Conservation (phyloP, 768 basidiomycete species). For the Rhizopogon rudus region DNA sequence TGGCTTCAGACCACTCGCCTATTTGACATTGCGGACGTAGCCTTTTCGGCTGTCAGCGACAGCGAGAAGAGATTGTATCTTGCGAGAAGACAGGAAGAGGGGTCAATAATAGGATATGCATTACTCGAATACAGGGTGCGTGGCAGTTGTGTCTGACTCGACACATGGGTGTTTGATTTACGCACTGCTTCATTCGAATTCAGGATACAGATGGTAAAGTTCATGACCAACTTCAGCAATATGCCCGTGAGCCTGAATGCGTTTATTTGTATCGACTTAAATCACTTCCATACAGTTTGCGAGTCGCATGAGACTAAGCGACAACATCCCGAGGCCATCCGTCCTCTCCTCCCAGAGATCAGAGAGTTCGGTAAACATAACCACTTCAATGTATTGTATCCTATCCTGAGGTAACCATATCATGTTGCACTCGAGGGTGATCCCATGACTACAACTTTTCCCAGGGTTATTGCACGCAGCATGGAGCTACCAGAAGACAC, state of each 20-base stretch:
- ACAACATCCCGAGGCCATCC: conserved; percentile 43
- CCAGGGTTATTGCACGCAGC: conserved; percentile 45
- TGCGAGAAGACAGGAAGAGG: conserved; percentile 35
- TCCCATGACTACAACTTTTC: neutral
- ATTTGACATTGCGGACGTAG: conserved; percentile 45
- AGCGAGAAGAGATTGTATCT: conserved; percentile 39
- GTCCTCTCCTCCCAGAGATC: conserved; percentile 50
- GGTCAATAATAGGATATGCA: conserved; percentile 51
- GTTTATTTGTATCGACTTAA: neutral
- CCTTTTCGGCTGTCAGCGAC: conserved; percentile 35
- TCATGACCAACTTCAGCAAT: conserved; percentile 57
- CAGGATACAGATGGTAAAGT: conserved; percentile 61
- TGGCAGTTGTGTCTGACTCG: neutral
- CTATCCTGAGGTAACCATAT: conserved; percentile 35
- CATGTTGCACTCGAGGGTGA: neutral
- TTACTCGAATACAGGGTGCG: conserved; percentile 43
- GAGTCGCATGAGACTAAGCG: conserved; percentile 30
- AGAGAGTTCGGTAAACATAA: conserved; percentile 44
- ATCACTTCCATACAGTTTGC: neutral
- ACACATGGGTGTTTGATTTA: neutral
- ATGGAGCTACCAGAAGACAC: conserved; percentile 51
- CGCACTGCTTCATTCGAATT: neutral
- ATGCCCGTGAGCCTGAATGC: conserved; percentile 41
- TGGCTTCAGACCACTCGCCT: conserved; percentile 36
- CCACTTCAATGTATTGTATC: conserved; percentile 46